Base-by-base conservation (phyloP, 2,329 filamentous ascomycete genomes). In the Colletotrichum simmondsii region DNA sequence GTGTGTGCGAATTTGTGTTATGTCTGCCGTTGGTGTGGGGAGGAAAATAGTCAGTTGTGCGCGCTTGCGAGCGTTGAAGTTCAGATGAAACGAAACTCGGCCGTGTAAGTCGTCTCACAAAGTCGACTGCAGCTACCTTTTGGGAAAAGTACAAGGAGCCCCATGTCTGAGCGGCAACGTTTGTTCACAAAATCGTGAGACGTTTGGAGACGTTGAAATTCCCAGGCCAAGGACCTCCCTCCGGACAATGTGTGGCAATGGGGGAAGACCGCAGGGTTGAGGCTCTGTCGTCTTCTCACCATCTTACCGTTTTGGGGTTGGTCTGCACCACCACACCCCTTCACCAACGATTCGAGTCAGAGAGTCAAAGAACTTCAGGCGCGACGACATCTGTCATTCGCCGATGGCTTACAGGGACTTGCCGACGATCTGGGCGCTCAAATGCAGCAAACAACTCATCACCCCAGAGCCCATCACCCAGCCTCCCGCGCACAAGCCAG, bases 1-100 rank as follows among this genome's bases (percentile, higher is more conserved):
- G 28, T 26, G 49, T 37, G 24, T 65, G 32, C 32, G 60, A 49
- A 64, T 65, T 52, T 37, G 65, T 26, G 54, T 72, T 61, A 32
- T 54, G 22, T 65, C 53, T 49, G 54, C 52, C 37, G 56, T n/a
- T 61, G 32, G 57, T 24, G 58, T 60, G 64, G 64, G 30, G 22
- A 49, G 46, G 30, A 2, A 24, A 19, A 30, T 2, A 54, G 32
- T 56, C 28, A 22, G 46, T 30, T 24, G 60, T 71, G 46, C 35
- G 54, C 46, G 35, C 42, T 65, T 65, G n/a, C 35, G 26, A 59
- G 53, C 32, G 26, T 37, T 35, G 46, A 4, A 65, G 37, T 65
- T 73, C 60, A 61, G 66, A 70, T 73, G 71, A 73, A 73, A 73
- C 71, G 54, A 71, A 70, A 73, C 66, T 65, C 67, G 56, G 28